Evolutionary conservation across 306 rosid species (phyloP), one percentile per base, ranked within the genome.

Genomic region (Vicia faba): DNA sequence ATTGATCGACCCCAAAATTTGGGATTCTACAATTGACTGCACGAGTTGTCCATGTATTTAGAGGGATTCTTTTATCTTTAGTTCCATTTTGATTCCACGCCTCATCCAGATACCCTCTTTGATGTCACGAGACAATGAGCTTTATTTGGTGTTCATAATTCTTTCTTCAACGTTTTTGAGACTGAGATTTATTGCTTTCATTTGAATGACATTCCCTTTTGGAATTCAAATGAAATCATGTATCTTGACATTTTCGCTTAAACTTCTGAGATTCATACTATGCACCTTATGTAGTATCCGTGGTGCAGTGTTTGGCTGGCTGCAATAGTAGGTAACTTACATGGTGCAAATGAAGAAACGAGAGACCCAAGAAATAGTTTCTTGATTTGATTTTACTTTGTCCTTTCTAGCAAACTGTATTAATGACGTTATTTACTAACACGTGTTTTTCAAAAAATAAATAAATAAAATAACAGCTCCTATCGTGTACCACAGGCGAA

Each of bases 241-340:
- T 20, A 60, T 68, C 46, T 68, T 68, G 80, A 61, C 60, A 61
- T 40, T 39, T 75, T 50, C 5, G 16, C 13, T 55, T 41, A 7
- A 19, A 20, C 15, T 48, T 28, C 3, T 68, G 39, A n/a, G 41
- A 13, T 60, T 63, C 61, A 13, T 18, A 50, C 5, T 38, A 40
- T 45, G 26, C 39, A 15, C 15, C 66, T 55, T 65, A 3, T 19
- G 50, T 23, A 14, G 40, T 74, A 23, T 56, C 23, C 41, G 14
- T 36, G 33, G 29, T 36, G 38, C 61, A 11, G 18, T 45, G 28
- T 29, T 44, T 44, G 60, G 67, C 14, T 64, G 8, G 49, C 13
- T 55, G 43, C 20, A 13, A 33, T n/a, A 15, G 35, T 45, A 18
- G 25, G 15, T 26, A 64, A 44, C 50, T 65, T n/a, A 45, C 20